Conservation (phyloP, 2,329 filamentous ascomycete species). For the Bipolaris cookei region DNA sequence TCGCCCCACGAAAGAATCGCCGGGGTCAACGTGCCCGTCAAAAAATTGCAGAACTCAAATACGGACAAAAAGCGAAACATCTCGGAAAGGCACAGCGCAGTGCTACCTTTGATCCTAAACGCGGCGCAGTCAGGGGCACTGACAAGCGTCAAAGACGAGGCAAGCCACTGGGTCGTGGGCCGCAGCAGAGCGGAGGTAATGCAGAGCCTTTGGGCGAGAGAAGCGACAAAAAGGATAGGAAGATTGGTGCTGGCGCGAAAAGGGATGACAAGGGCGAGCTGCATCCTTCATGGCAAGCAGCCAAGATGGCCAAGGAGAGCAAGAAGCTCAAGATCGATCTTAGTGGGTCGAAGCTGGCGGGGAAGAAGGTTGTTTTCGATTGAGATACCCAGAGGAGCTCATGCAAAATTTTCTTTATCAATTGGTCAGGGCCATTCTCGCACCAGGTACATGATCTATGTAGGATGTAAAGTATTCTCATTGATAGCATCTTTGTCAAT, state of each 20-base stretch:
- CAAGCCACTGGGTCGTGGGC: slow-evolving; percentile 31
- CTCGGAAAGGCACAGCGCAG: slow-evolving; percentile 58
- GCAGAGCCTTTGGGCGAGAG: slow-evolving; percentile 31
- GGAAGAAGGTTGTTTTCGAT: slow-evolving; percentile 69
- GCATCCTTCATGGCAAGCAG: slow-evolving; percentile 71
- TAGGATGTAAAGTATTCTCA: too few relatives aligned
- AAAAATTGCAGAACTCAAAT: slow-evolving; percentile 82
- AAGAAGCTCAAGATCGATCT: slow-evolving; percentile 52
- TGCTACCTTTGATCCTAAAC: slow-evolving; percentile 64
- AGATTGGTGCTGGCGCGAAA: slow-evolving; percentile 51
- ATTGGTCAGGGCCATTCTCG: neutral
- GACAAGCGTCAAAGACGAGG: slow-evolving; percentile 30
- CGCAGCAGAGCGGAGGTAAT: slow-evolving; percentile 43
- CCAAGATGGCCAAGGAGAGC: slow-evolving; percentile 64
- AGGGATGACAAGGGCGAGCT: slow-evolving; percentile 60
- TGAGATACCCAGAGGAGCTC: slow-evolving; percentile 36
- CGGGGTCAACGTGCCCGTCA: slow-evolving; percentile 79
- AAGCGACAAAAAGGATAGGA: slow-evolving; percentile 21
- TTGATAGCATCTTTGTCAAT: too few relatives aligned
- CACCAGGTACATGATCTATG: too few relatives aligned
- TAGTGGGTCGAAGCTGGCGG: slow-evolving; percentile 54
- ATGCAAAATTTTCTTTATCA: neutral
- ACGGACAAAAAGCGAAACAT: slow-evolving; percentile 73
- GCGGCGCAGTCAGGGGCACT: slow-evolving; percentile 62
- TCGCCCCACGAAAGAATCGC: slow-evolving; percentile 70